Conservation (phyloP, 805 yeast genomes). For the Candida loeiensis region DNA sequence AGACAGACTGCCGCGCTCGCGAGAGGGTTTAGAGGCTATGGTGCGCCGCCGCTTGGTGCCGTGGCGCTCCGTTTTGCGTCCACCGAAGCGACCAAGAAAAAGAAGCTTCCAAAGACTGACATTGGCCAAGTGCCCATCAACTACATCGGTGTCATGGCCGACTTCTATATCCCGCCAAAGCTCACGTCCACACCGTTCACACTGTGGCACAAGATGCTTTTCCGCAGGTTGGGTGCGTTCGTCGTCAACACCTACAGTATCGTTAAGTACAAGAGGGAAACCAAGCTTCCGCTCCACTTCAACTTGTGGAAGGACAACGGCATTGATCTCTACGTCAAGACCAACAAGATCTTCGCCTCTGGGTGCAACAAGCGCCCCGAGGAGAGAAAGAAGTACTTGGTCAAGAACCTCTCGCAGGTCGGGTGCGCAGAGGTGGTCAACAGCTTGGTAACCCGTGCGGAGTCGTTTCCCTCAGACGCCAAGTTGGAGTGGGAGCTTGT, state of each 20-base stretch:
- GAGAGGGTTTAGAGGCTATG: background rate
- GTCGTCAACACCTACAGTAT: conserved; percentile 62
- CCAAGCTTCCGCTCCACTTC: conserved; percentile 46
- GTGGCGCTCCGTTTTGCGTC: conserved; percentile 2
- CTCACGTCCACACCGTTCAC: conserved; percentile 20
- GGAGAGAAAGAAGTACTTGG: conserved; percentile 44
- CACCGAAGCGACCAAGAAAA: conserved; percentile 14
- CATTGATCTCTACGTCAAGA: conserved; percentile 67
- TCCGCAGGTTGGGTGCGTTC: conserved; percentile 62
- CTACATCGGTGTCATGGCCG: conserved; percentile 39
- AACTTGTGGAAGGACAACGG: conserved; percentile 88
- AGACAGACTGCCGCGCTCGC: conserved; percentile 1
- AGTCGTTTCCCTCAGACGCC: conserved; percentile 50
- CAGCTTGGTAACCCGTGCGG: conserved; percentile 30
- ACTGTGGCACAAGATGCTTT: conserved; percentile 44
- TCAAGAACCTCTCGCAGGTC: conserved; percentile 31
- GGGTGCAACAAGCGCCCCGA: conserved; percentile 31
- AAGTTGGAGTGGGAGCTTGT: conserved; percentile 74
- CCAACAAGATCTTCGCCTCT: conserved; percentile 78
- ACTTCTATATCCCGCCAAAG: conserved; percentile 42
- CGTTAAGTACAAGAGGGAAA: conserved; percentile 43
- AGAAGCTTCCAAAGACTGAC: conserved; percentile 22
- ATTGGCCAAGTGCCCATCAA: conserved; percentile 38
- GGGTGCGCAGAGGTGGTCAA: conserved; percentile 32
- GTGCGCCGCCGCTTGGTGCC: background rate